These are phyloP conservation scores for Sugiyamaella floridensis DNA, from an alignment of 805 yeast genomes.

Conservation along the genomic window DNA sequence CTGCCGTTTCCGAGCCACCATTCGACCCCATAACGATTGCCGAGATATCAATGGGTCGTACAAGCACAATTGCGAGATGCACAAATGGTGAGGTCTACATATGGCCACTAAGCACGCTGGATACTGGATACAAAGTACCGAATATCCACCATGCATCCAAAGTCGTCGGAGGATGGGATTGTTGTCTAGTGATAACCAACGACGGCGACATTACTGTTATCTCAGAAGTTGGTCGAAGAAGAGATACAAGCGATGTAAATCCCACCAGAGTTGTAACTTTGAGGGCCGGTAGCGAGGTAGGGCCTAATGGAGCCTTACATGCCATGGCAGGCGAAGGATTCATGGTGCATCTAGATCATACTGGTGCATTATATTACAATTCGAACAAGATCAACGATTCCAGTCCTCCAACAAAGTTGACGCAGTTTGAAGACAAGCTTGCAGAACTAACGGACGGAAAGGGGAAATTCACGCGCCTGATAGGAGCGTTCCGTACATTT, in stretches of 20 bases:
- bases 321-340: not conserved
- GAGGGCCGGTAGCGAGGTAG: not conserved
- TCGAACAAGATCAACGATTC: not conserved
- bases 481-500: slow-evolving; percentile 48
- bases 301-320: not conserved
- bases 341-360: not conserved
- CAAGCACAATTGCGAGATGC: not conserved
- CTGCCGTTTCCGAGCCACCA: not conserved
- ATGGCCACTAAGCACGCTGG: not conserved
- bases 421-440: not conserved
- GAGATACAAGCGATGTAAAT: too few relatives aligned
- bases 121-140: not conserved
- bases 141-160: too few relatives aligned
- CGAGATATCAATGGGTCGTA: not conserved
- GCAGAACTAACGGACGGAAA: not conserved
- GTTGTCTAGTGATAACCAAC: not conserved
- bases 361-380: not conserved
- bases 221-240: not conserved
- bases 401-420: not conserved
- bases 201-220: not conserved
- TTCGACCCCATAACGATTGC: not conserved
- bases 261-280: not conserved
- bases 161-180: not conserved
- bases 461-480: slow-evolving; percentile 39
- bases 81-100: not conserved